These are phyloP conservation scores for Arthroderma sp. DNA, from an alignment of 2,329 filamentous ascomycete species.

Conservation along the genomic window DNA sequence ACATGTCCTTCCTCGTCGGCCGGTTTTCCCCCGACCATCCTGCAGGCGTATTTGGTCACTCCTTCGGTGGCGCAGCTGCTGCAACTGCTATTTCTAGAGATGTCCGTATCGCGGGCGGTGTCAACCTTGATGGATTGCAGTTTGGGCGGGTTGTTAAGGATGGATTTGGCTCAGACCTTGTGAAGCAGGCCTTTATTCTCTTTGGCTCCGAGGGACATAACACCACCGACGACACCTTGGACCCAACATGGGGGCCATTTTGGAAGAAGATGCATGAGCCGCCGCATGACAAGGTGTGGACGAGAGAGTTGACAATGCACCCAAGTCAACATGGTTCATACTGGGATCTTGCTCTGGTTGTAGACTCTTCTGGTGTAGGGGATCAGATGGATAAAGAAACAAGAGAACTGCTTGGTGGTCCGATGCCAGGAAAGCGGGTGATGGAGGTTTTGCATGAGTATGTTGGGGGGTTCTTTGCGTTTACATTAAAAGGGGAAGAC, in stretches of 20 bases:
- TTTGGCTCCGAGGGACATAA: conserved; percentile 9
- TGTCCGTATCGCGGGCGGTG: conserved; percentile 15
- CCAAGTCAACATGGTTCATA: conserved; percentile 11
- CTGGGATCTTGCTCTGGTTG: conserved; percentile 11
- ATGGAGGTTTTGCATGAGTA: not conserved
- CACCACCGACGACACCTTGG: conserved; percentile 2
- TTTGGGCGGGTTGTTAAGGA: conserved; percentile 9
- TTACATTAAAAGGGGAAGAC: not conserved
- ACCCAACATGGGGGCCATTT: conserved; percentile 10
- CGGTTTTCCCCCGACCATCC: not conserved
- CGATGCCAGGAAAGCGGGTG: not conserved
- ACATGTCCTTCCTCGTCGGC: not conserved
- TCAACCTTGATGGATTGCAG: conserved; percentile 25
- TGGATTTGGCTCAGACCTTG: conserved; percentile 9
- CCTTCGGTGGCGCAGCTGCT: conserved; percentile 23
- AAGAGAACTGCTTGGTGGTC: not conserved
- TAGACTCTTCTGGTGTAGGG: conserved; percentile 4
- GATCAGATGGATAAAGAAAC: not conserved
- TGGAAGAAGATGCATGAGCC: conserved; percentile 8
- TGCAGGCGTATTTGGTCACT: conserved; percentile 21
- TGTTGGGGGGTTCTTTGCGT: conserved; percentile 2
- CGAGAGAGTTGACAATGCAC: conserved; percentile 9
- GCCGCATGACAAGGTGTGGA: conserved; percentile 7
- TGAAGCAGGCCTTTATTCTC: conserved; percentile 10
- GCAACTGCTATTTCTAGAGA: conserved; percentile 15